Conservation (phyloP, 371 early-diverging fungal genomes). For the Basidiobolus meristosporus region DNA sequence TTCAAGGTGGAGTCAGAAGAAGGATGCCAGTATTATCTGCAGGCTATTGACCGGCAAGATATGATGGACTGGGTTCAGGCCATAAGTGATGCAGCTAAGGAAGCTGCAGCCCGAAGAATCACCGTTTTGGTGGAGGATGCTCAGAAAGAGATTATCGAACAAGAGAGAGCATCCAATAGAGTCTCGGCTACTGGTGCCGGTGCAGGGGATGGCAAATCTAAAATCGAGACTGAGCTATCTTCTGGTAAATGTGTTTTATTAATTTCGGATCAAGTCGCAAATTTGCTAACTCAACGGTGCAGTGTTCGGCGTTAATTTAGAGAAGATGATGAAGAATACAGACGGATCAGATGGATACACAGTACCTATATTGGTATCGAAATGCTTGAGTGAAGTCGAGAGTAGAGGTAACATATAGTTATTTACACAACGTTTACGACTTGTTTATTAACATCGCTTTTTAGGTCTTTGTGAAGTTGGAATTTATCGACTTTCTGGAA, state of each 20-base stretch:
- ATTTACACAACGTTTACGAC: no score
- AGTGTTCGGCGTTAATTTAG: conserved; percentile 44
- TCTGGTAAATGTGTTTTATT: conserved; percentile 7
- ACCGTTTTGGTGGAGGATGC: conserved; percentile 6
- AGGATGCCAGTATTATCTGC: conserved; percentile 58
- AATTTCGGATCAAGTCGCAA: neutral
- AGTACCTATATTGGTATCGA: conserved; percentile 35
- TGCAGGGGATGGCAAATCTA: no score
- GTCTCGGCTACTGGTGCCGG: no score
- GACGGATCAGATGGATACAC: no score
- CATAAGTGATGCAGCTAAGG: conserved; percentile 50
- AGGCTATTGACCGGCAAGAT: conserved; percentile 43
- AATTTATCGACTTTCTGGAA: conserved; percentile 63
- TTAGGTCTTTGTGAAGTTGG: conserved; percentile 59
- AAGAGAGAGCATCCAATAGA: no score
- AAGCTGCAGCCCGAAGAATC: conserved; percentile 39
- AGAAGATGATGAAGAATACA: conserved; percentile 32
- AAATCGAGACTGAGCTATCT: no score
- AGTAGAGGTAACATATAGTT: conserved; percentile 19
- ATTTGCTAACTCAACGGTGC: neutral
- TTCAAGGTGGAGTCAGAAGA: conserved; percentile 71
- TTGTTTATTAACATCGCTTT: neutral
- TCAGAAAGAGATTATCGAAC: no score
- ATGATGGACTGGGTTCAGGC: conserved; percentile 59
- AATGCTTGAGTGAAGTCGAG: conserved; percentile 60